phyloP scores from a whole-genome alignment of 2,329 filamentous ascomycete species.

The Microsporum canis region DNA sequence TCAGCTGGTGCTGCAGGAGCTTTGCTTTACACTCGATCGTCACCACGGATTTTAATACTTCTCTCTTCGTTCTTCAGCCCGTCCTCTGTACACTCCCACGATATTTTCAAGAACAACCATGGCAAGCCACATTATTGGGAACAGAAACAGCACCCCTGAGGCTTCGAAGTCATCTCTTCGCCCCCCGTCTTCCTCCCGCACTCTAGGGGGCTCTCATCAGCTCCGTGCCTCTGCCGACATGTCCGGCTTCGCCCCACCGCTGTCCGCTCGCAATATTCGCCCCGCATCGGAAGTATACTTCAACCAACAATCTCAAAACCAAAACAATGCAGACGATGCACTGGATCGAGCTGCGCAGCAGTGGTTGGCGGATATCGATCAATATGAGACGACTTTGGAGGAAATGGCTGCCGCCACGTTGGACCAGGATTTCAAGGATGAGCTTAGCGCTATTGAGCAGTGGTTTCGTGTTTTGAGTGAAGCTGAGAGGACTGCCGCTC shows the following conservation, averaged over 20 bases:
- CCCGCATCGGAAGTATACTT: constrained; percentile 90
- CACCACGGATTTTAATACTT: constrained; percentile 16
- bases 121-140: constrained; percentile 59
- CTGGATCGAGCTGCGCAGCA: constrained; percentile 92
- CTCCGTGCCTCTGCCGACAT: constrained; percentile 94
- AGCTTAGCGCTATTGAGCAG: constrained; percentile 96
- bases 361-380: constrained; percentile 98
- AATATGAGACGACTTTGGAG: constrained; percentile 96
- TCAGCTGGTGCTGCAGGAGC: constrained; percentile 77
- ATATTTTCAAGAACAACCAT: constrained; percentile 26
- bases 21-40: constrained; percentile 23
- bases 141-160: constrained; percentile 96
- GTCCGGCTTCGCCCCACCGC: constrained; percentile 64
- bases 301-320: constrained; percentile 59
- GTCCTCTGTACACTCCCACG: neutral
- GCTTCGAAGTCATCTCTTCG: constrained; percentile 69
- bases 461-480: constrained; percentile 98
- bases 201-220: constrained; percentile 67
- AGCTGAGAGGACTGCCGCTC: constrained; percentile 84
- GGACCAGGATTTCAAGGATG: constrained; percentile 98
- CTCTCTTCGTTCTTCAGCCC: neutral
- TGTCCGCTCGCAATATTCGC: constrained; percentile 67
- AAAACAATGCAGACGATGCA: constrained; percentile 64
- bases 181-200: constrained; percentile 71
- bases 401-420: constrained; percentile 98